Evolutionary conservation across 495 filamentous ascomycete genomes (phyloP).

Genomic region (Parathielavia appendiculata): DNA sequence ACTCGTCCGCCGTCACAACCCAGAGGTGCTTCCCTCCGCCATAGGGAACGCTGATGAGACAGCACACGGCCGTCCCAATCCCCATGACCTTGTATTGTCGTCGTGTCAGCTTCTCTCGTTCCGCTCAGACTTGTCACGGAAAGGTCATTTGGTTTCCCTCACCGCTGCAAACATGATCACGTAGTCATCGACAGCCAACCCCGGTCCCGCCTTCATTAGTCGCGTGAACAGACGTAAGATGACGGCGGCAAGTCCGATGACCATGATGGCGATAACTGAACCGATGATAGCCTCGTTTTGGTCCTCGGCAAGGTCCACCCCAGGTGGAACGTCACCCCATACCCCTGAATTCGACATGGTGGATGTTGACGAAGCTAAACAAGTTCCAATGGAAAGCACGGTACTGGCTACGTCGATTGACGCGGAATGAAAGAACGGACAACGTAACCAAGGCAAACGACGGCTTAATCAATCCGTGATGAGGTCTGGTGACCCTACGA

Average conservation of each 20-base stretch:
- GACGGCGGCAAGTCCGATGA: slow-evolving; percentile 17
- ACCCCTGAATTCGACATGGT: slow-evolving; percentile 20
- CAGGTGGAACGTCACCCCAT: slow-evolving; percentile 17
- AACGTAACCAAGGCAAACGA: no score
- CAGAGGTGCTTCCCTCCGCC: slow-evolving; percentile 25
- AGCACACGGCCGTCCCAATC: slow-evolving; percentile 23
- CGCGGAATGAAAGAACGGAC: no score
- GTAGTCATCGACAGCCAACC: slow-evolving; percentile 22
- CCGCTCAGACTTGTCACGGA: neutral
- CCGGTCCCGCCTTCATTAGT: slow-evolving; percentile 16
- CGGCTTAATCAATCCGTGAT: no score
- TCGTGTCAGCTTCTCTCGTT: neutral
- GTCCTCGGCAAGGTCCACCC: slow-evolving; percentile 20
- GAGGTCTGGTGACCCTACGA: no score
- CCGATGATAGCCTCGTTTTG: slow-evolving; percentile 20
- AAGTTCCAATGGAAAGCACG: no score
- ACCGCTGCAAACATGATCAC: slow-evolving; percentile 21
- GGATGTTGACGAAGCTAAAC: neutral
- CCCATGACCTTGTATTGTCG: slow-evolving; percentile 17
- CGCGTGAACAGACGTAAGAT: slow-evolving; percentile 17
- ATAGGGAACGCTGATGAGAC: slow-evolving; percentile 19
- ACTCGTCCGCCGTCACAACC: slow-evolving; percentile 17
- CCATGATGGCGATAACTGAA: slow-evolving; percentile 22
- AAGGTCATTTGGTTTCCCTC: neutral
- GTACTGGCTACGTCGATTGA: no score